Conservation (phyloP, 345 rosid species). For the Streptanthus diversifolius region DNA sequence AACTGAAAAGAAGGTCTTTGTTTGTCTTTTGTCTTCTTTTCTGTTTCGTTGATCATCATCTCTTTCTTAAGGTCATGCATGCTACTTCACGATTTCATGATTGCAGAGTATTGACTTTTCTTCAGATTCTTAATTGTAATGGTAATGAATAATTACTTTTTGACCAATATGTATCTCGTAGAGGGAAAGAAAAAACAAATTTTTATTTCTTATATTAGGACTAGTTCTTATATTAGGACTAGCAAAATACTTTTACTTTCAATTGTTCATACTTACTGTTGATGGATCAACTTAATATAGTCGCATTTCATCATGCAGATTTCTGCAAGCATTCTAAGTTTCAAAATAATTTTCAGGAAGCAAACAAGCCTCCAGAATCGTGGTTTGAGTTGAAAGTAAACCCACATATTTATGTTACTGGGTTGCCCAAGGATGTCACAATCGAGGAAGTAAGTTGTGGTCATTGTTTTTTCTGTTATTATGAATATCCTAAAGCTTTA, state of each 20-base stretch:
- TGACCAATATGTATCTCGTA: background rate
- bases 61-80: conserved; percentile 21
- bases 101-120: background rate
- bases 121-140: background rate
- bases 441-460: conserved; percentile 71
- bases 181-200: background rate
- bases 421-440: conserved; percentile 89
- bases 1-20: conserved; percentile 63
- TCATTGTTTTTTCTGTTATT: conserved; percentile 5
- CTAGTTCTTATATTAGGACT: background rate
- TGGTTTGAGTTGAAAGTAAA: conserved; percentile 99
- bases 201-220: background rate
- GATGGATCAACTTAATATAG: background rate
- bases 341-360: conserved; percentile 54
- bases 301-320: background rate
- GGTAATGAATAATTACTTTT: background rate
- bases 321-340: conserved; percentile 17
- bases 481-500: conserved; percentile 3
- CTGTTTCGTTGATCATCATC: background rate
- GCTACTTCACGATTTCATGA: background rate
- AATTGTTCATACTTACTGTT: background rate
- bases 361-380: conserved; percentile 88
- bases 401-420: conserved; percentile 88
- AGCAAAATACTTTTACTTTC: background rate
- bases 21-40: background rate